Base-by-base conservation (phyloP, 768 basidiomycete genomes). In the Krasilnikovozyma curviuscula region DNA sequence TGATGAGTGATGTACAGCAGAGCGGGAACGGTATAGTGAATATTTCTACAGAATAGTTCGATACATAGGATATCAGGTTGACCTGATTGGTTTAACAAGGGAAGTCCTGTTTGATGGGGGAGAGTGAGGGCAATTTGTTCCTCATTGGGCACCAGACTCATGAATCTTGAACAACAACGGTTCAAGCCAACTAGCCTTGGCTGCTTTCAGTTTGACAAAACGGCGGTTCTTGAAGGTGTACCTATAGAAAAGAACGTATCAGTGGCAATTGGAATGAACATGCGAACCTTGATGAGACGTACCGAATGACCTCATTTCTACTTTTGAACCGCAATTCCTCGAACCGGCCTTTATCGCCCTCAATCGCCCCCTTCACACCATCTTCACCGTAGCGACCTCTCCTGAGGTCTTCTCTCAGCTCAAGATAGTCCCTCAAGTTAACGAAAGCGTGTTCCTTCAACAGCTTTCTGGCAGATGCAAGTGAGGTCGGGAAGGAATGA, bases 401-500 rank as follows among this genome's bases (percentile, higher is more conserved):
- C 13, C 27, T 34, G 14, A 49, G 31, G 13, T 7, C 10, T 7
- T 5, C 4, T 14, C 49, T 38, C 14, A 28, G 27, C 21, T 39
- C 27, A 10, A 44, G 28, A 32, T 50, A 44, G 29, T 50, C 49
- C 10, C 23, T 12, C 18, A 50, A 32, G 30, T 50, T 50, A 29
- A 50, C 43, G 43, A 28, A 37, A 4, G 29, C 42, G 19, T 45
- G 23, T 7, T 13, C 12, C 14, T 45, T 40, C 43, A 50, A 44
- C n/a, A 50, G 28, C 19, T 30, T 27, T 3, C n/a, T 28, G 16
- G 49, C 49, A 14, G 31, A 14, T 4, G 19, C 27, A 18, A 50
- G 35, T 10, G 43, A 39, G 29, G 35, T 44, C 7, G 49, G 49
- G 49, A 50, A 50, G 12, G 43, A 38, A 24, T 44, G 48, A 8